Evolutionary conservation across 2,329 filamentous ascomycete species (phyloP), one percentile per base, ranked within the genome.

Genomic region (Botryosphaeria dothidea): DNA sequence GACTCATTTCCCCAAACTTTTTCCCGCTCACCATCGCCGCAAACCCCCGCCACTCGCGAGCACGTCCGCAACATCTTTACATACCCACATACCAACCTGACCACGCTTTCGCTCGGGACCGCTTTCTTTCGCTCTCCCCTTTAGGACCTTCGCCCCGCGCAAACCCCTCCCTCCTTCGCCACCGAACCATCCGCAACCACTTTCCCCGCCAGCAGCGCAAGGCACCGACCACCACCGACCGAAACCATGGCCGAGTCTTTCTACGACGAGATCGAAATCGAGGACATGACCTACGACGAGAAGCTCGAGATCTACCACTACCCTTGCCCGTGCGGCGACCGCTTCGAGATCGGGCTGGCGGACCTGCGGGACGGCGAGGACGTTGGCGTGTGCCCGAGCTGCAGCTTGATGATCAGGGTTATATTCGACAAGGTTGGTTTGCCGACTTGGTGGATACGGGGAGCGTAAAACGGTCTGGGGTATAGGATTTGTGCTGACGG

Each of bases 211-310:
- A 38, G 17, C 2, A 52, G 4, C 11, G 3, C 23, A 21, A 25
- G 15, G n/a, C 3, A 34, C 17, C 34, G 9, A 15, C 21, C 38
- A 2, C 46, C 19, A 13, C 27, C 29, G 21, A 38, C 7, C 17
- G 6, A 38, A 69, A 84, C 86, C 62, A 79, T 90, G 65, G 31
- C 63, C 46, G 63, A 65, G 63, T 87, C 89, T 69, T 92, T 97
- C 77, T 98, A 97, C 83, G 94, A 98, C 75, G 94, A 97, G 80
- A 94, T 97, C 78, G 93, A 97, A 78, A 96, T 97, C 81, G 93
- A 97, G 79, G 93, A 97, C 78, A 96, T 97, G 93, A 95, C 91
- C 73, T 97, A 87, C 77, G 93, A 97, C 78, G 82, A 88, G 52
- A 84, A 85, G 3, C 85, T 93, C 45, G 90, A 97, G 77, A 90